Evolutionary conservation across 768 basidiomycete species (phyloP).

Genomic region (Hericium coralloides): DNA sequence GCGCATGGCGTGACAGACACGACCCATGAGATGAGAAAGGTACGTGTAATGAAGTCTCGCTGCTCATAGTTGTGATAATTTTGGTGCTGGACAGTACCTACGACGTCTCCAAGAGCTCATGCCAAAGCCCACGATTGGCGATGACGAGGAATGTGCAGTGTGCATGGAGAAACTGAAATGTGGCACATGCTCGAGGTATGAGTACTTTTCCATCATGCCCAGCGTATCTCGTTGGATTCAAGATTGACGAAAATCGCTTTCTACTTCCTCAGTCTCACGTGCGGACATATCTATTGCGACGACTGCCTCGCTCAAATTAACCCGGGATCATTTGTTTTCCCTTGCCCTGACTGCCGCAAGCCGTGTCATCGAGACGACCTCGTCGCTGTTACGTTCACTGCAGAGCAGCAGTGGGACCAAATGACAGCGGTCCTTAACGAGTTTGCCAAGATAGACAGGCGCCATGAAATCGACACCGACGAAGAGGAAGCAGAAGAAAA

Average conservation of each 20-base stretch:
- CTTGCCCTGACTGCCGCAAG: conserved; percentile 31
- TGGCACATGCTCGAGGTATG: conserved; percentile 29
- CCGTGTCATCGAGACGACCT: conserved; percentile 22
- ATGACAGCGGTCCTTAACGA: conserved; percentile 30
- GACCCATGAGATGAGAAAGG: conserved; percentile 33
- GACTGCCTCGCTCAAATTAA: conserved; percentile 25
- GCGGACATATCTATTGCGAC: conserved; percentile 36
- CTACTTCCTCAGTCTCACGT: conserved; percentile 25
- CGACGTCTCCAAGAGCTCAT: conserved; percentile 32
- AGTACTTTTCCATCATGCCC: background rate
- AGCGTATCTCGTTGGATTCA: background rate
- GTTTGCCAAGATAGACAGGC: conserved; percentile 30
- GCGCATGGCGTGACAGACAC: conserved; percentile 25
- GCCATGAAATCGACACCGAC: conserved; percentile 28
- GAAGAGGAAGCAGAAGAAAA: conserved; percentile 34
- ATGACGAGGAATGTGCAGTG: conserved; percentile 30
- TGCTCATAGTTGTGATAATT: background rate
- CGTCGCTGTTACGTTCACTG: conserved; percentile 28
- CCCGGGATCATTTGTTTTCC: conserved; percentile 20
- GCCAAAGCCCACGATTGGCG: conserved; percentile 26
- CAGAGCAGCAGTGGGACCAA: conserved; percentile 35
- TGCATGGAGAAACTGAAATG: conserved; percentile 27
- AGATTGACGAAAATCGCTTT: background rate
- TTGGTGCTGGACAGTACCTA: conserved; percentile 9
- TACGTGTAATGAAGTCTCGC: conserved; percentile 5